These are phyloP conservation scores for Rhizopus sp. DNA, from an alignment of 371 early-diverging fungal genomes.

Conservation along the genomic window DNA sequence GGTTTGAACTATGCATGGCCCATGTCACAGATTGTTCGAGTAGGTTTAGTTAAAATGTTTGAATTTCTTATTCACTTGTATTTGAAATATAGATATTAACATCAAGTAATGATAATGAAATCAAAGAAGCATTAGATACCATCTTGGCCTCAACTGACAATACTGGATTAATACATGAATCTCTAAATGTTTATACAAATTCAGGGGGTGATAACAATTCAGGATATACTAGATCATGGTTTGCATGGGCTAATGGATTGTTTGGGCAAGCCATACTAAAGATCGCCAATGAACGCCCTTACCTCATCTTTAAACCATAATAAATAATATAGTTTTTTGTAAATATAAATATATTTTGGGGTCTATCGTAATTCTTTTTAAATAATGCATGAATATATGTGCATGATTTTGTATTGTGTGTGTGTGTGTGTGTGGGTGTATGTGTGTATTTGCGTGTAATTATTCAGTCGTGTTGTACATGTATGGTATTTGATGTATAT, in stretches of 20 bases:
- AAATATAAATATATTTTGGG: too few species aligned
- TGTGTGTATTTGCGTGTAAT: neutral
- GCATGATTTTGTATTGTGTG: neutral
- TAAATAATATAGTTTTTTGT: too few species aligned
- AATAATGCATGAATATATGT: neutral
- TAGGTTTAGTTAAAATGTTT: constrained; percentile 3
- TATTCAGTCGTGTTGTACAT: neutral
- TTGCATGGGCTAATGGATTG: constrained; percentile 55
- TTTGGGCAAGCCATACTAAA: constrained; percentile 52
- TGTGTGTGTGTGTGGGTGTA: neutral
- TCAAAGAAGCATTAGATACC: constrained; percentile 30
- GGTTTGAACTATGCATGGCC: constrained; percentile 36
- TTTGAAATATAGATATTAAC: constrained; percentile 29
- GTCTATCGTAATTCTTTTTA: too few species aligned
- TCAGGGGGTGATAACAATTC: constrained; percentile 16
- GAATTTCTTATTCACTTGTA: neutral
- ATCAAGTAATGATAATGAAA: constrained; percentile 37
- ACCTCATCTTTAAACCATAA: constrained; percentile 22
- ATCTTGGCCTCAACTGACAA: constrained; percentile 30
- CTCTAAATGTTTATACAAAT: constrained; percentile 28
- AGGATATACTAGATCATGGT: constrained; percentile 49
- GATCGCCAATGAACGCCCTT: constrained; percentile 36
- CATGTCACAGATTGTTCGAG: constrained; percentile 36
- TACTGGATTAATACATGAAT: constrained; percentile 51
- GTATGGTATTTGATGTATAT: neutral